Evolutionary conservation across 1,284 basidiomycete genomes (phyloP).

Genomic region (Pyrrhoderma noxium): DNA sequence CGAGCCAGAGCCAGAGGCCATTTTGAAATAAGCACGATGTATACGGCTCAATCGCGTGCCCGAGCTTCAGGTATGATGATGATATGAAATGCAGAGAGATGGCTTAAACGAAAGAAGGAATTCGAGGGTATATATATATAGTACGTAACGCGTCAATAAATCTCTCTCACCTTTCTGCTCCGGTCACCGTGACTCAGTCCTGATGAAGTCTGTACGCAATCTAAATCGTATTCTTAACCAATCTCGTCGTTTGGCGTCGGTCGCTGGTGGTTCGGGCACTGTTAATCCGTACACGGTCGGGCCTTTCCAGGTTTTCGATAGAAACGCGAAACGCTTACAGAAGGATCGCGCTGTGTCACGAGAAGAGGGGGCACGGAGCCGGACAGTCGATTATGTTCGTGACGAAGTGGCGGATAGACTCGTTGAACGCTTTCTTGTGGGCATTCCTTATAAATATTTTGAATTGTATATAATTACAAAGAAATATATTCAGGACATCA

Average conservation of each 20-base stretch:
- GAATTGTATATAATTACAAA: not conserved
- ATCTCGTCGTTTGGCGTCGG: slow-evolving; percentile 22
- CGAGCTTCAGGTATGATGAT: too few relatives aligned
- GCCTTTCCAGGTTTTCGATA: slow-evolving; percentile 84
- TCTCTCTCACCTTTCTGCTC: too few relatives aligned
- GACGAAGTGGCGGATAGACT: slow-evolving; percentile 87
- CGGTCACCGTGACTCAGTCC: too few relatives aligned
- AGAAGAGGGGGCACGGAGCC: slow-evolving; percentile 53
- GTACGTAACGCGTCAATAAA: too few relatives aligned
- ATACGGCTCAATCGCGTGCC: too few relatives aligned
- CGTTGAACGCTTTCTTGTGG: slow-evolving; percentile 80
- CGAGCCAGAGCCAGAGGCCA: too few relatives aligned
- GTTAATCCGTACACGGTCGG: slow-evolving; percentile 36
- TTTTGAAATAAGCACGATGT: too few relatives aligned
- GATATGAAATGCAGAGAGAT: too few relatives aligned
- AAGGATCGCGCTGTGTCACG: slow-evolving; percentile 66
- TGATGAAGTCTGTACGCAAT: too few relatives aligned
- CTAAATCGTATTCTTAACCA: slow-evolving; percentile 6
- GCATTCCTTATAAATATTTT: slow-evolving; percentile 16
- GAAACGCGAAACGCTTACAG: slow-evolving; percentile 75
- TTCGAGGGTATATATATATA: too few relatives aligned
- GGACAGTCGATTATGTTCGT: slow-evolving; percentile 87
- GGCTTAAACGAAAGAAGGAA: too few relatives aligned
- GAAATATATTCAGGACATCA: slow-evolving; percentile 70
- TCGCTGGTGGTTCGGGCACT: slow-evolving; percentile 13